These are phyloP conservation scores for Lolium rigidum DNA, from an alignment of 176 grass and related monocot genomes.

Conservation along the genomic window DNA sequence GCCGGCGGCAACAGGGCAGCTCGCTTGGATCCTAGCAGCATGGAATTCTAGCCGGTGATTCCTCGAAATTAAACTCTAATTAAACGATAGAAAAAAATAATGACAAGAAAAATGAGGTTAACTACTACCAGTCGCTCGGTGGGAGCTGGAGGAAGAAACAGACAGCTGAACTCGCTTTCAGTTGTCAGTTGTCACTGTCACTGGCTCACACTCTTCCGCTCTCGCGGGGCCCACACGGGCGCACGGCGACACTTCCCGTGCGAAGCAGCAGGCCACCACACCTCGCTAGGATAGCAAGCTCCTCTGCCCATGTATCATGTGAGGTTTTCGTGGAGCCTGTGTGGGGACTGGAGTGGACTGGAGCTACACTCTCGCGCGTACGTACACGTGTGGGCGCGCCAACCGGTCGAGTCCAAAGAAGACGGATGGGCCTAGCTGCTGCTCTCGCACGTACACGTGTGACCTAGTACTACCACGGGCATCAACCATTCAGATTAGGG, in stretches of 20 bases:
- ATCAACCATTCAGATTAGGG: no score
- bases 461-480: no score
- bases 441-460: no score
- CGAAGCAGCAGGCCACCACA: not conserved
- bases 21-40: not conserved
- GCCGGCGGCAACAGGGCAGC: not conserved
- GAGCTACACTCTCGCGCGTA: not conserved
- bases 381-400: not conserved
- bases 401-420: no score
- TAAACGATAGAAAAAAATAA: no score
- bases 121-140: not conserved
- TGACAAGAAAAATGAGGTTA: not conserved
- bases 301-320: not conserved
- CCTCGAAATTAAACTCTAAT: no score
- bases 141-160: not conserved
- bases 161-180: constrained; percentile 49
- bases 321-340: not conserved
- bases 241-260: constrained; percentile 9
- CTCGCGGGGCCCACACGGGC: constrained; percentile 10
- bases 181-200: constrained; percentile 24
- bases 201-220: not conserved
- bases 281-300: not conserved
- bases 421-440: no score
- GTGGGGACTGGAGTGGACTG: not conserved
- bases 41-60: no score